phyloP scores from a whole-genome alignment of 1,139 yeast genomes.

The Yamadazyma buinensis region DNA sequence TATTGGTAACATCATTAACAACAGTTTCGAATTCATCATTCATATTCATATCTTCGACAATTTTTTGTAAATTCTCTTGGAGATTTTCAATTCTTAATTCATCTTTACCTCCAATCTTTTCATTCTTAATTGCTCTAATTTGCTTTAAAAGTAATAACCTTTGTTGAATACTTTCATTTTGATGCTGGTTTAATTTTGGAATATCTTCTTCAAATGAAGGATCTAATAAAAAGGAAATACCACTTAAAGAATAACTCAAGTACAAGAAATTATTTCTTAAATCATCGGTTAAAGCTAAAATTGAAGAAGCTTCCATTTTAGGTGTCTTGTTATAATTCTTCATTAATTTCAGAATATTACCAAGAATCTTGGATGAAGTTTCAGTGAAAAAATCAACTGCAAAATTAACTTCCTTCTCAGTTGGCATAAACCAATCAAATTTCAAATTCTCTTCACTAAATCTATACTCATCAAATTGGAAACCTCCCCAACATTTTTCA shows the following conservation, averaged over 20 bases:
- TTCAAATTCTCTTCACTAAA: slow-evolving; percentile 40
- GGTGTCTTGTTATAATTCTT: slow-evolving; percentile 18
- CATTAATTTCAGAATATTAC: slow-evolving; percentile 39
- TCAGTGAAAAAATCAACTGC: slow-evolving; percentile 59
- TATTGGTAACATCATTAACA: slow-evolving; percentile 15
- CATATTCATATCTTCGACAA: slow-evolving; percentile 35
- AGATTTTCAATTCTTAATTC: slow-evolving; percentile 27
- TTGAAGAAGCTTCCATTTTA: slow-evolving; percentile 15
- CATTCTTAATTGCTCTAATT: slow-evolving; percentile 22
- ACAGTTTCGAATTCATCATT: slow-evolving; percentile 7
- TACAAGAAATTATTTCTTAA: slow-evolving; percentile 54
- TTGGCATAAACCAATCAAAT: slow-evolving; percentile 77
- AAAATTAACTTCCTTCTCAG: slow-evolving; percentile 49
- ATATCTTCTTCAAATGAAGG: slow-evolving; percentile 53
- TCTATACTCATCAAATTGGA: slow-evolving; percentile 48
- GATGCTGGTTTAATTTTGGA: slow-evolving; percentile 32
- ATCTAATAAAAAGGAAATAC: slow-evolving; percentile 73
- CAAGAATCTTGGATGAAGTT: slow-evolving; percentile 44
- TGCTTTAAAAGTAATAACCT: slow-evolving; percentile 31
- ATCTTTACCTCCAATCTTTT: slow-evolving; percentile 23
- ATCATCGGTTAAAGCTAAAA: slow-evolving; percentile 39
- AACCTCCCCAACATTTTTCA: slow-evolving; percentile 70
- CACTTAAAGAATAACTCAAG: slow-evolving; percentile 63
- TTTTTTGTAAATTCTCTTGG: slow-evolving; percentile 34
- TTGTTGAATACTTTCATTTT: slow-evolving; percentile 33